These are phyloP conservation scores for Lasiosphaeris hirsuta DNA, from an alignment of 495 filamentous ascomycete species.

Conservation along the genomic window DNA sequence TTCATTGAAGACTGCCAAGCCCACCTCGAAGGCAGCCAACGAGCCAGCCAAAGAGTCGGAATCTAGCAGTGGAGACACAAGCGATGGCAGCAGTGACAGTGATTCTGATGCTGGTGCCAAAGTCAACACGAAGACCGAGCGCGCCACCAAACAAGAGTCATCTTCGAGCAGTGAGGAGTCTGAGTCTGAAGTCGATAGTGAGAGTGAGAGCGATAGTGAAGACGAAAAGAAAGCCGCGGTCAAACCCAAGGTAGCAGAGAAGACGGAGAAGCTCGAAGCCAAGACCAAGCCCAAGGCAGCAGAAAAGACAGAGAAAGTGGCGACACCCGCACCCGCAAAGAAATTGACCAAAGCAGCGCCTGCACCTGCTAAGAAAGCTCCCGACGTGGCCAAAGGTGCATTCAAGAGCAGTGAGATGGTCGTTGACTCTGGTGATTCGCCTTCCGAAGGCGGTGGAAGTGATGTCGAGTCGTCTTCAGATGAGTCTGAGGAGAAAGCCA, in stretches of 20 bases:
- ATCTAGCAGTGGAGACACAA: background rate
- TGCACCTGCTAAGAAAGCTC: background rate
- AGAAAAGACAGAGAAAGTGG: constrained; percentile 18
- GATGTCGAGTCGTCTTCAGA: constrained; percentile 4
- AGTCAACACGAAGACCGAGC: constrained; percentile 1
- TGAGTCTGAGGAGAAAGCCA: constrained; percentile 28
- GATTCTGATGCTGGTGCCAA: constrained; percentile 12
- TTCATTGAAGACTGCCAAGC: background rate
- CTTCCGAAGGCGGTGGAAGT: background rate
- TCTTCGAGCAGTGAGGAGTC: constrained; percentile 17
- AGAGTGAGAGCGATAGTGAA: constrained; percentile 30
- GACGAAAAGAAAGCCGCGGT: constrained; percentile 11
- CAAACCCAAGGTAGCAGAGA: constrained; percentile 9
- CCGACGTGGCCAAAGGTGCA: background rate
- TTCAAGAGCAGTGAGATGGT: constrained; percentile 22
- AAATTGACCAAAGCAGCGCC: constrained; percentile 4
- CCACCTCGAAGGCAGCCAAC: background rate
- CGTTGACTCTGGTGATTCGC: constrained; percentile 26
- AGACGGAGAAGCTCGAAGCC: too few relatives aligned
- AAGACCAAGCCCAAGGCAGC: constrained; percentile 5
- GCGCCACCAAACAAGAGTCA: background rate
- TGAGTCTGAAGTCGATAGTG: constrained; percentile 15
- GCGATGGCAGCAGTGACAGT: constrained; percentile 1
- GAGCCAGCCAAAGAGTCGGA: background rate
- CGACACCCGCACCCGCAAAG: too few relatives aligned